Base-by-base conservation (phyloP, 352 stramenopile species). In the Globisporangium radiosum region DNA sequence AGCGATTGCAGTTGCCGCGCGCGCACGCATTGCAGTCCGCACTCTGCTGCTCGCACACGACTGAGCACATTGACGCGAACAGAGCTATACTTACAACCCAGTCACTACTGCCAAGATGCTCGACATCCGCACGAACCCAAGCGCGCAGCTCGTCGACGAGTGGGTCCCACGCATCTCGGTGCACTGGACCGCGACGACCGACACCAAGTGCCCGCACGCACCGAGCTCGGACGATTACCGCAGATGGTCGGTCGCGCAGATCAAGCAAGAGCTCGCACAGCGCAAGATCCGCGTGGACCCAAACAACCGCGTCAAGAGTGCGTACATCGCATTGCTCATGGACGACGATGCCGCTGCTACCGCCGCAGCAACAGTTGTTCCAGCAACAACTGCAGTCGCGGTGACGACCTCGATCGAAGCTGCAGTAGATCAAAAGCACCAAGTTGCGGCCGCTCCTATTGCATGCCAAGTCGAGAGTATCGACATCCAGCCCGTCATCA, bases 211-310 rank as follows among this genome's bases (percentile, higher is more conserved):
- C 53, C 66, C 43, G 7, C 43, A 69, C 5, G 60, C 72, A 3
- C 74, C 74, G 33, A 65, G 58, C 43, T 84, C 74, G n/a, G 72
- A 84, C 54, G 72, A 84, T 55, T 84, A 84, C 63, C 72, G 70
- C 40, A 63, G 79, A 33, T 84, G 74, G 74, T 70, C 68, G 40
- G 68, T 81, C 19, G 63, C 60, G 72, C 74, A 84, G 55, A 62
- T 84, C 25, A 84, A 81, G 62, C 67, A 68, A 25, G 74, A 84
- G 72, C 81, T 84, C 55, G 74, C 70, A 39, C 60, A 81, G 63
- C 74, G 74, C 5, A 66, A 76, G 37, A 61, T 84, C 19, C 77
- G 74, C 48, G 77, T 72, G 14, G 70, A 81, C 15, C 70, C 69
- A 11, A 76, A 72, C 48, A 53, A 56, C 51, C 67, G 74, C 53